Base-by-base conservation (phyloP, 768 basidiomycete genomes). In the Suillus paluster region DNA sequence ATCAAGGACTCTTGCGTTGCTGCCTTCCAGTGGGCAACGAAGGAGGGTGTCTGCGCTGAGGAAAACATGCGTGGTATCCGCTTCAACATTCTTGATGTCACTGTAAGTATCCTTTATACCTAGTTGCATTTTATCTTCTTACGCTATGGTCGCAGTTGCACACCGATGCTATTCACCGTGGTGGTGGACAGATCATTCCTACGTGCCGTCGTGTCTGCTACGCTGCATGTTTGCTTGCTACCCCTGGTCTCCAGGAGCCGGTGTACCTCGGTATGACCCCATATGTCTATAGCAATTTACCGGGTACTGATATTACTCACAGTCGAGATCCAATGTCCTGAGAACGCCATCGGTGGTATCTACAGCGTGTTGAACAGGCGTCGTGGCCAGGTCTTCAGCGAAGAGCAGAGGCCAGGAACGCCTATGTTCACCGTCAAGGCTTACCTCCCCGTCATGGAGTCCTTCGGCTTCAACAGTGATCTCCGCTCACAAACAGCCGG, bases 391-490 rank as follows among this genome's bases (percentile, higher is more conserved):
- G 97, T 99, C 64, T 97, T 96, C 86, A 92, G 91, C 68, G 93
- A 98, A 79, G 97, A 98, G 79, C 97, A 99, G 80, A 84, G 96
- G 71, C 83, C 88, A 4, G 97, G 97, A 81, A 99, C 97, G 19
- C 97, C 97, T 65, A 97, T 98, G 95, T 97, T 97, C 89, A 99
- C 91, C 52, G 91, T 99, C 80, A 99, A 97, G 86, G 95, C 95
- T 27, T 95, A 94, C 84, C 84, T 95, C 44, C 94, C 95, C 69
- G 93, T 95, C 75, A 81, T 83, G 75, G 93, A 94, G 79, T 95
- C 92, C 17, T 97, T 97, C 81, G 96, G 97, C 69, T 99, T 99
- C 91, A 99, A 95, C 79, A 94, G 91, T 69, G 95, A 93, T 71
- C 89, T 99, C 59, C 92, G 97, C 67, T 86, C 88, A 75, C 89